These are phyloP conservation scores for Cryptococcus sp. DNA, from an alignment of 1,284 basidiomycete genomes.

Conservation along the genomic window DNA sequence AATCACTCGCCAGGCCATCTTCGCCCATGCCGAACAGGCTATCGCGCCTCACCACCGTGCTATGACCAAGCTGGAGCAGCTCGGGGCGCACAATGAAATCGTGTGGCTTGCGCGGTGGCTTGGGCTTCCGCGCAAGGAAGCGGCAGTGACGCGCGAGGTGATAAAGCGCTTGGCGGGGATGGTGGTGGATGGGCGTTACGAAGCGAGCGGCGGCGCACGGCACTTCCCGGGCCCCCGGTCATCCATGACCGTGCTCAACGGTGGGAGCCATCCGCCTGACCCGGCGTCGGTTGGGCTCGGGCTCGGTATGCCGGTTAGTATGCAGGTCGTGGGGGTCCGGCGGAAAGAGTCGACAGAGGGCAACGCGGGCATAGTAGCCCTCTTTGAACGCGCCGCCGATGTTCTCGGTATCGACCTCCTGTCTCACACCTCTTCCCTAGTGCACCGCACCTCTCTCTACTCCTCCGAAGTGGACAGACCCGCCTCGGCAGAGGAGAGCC, in stretches of 20 bases:
- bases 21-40: slow-evolving; percentile 61
- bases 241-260: background rate
- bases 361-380: slow-evolving; percentile 68
- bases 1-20: slow-evolving; percentile 65
- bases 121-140: slow-evolving; percentile 79
- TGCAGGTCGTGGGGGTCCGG: slow-evolving; percentile 60
- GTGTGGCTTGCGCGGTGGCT: slow-evolving; percentile 72
- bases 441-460: slow-evolving; percentile 40
- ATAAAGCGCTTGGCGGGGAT: slow-evolving; percentile 74
- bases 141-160: slow-evolving; percentile 76
- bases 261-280: background rate
- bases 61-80: slow-evolving; percentile 68
- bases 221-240: background rate
- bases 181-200: slow-evolving; percentile 55
- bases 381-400: slow-evolving; percentile 69
- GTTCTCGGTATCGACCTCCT: slow-evolving; percentile 71
- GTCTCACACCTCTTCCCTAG: background rate
- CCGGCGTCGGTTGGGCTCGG: slow-evolving; percentile 52
- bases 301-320: slow-evolving; percentile 53
- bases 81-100: slow-evolving; percentile 64
- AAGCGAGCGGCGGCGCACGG: slow-evolving; percentile 8
- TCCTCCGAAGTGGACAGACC: background rate
- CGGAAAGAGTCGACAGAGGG: slow-evolving; percentile 69
- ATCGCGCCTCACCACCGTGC: slow-evolving; percentile 84
- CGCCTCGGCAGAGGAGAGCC: background rate